Evolutionary conservation across 164 flowering plant genomes (phyloP).

Genomic region (Macadamia tetraphylla): DNA sequence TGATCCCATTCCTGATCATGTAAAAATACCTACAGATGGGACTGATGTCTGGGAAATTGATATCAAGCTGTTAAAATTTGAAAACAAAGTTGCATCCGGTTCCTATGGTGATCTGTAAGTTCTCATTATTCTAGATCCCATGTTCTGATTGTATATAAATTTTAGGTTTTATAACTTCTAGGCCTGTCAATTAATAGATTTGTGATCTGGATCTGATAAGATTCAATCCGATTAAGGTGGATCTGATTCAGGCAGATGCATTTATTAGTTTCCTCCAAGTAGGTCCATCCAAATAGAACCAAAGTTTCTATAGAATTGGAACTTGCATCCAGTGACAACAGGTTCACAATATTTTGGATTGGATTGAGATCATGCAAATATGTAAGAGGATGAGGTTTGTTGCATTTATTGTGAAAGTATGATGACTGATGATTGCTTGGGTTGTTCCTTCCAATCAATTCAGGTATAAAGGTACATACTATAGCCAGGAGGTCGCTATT

Average conservation of each 20-base stretch:
- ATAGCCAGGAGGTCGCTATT: constrained; percentile 92
- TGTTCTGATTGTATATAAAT: background rate
- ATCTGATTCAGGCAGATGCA: no score
- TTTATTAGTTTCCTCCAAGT: background rate
- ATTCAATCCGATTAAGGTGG: no score
- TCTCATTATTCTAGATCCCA: background rate
- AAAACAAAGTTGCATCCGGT: constrained; percentile 68
- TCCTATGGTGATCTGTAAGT: constrained; percentile 87
- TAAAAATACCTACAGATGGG: constrained; percentile 55
- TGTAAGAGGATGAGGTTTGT: no score
- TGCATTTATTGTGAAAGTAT: no score
- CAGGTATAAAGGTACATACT: constrained; percentile 78
- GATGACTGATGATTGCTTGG: background rate
- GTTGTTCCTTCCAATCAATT: background rate
- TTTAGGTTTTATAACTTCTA: no score
- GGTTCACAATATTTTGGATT: no score
- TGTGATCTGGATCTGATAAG: no score
- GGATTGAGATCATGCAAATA: no score
- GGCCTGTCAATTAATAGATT: no score
- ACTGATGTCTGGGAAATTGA: constrained; percentile 91
- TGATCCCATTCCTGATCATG: constrained; percentile 28
- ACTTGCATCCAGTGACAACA: no score
- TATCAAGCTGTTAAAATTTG: constrained; percentile 44
- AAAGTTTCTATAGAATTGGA: background rate
- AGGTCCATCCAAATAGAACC: background rate